Percentiles rank a stretch among this genome's conserved stretches.
Conservation (phyloP, 192 early-diverging fungal genomes). For the Dissophora globulifera region DNA sequence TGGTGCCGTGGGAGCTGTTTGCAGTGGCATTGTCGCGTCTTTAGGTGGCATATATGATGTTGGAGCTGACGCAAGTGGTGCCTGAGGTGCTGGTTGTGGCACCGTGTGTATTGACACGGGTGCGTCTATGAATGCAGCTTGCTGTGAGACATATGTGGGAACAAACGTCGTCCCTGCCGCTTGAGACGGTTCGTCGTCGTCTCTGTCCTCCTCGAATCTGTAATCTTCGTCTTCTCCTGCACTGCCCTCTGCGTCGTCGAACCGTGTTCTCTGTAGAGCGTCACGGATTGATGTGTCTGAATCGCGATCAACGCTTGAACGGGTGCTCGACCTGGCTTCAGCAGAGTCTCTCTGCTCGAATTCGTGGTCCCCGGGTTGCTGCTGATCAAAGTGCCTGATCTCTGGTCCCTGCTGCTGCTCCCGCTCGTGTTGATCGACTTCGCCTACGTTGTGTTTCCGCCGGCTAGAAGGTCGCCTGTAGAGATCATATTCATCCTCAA, state of each 20-base stretch:
- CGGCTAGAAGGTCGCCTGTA: conserved; percentile 32
- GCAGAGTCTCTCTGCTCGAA: not conserved
- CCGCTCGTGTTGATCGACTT: not conserved
- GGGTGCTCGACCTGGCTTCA: conserved; percentile 11
- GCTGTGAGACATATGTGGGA: no score
- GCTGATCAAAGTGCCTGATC: no score
- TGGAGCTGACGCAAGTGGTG: no score
- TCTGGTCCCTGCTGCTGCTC: not conserved
- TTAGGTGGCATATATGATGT: no score
- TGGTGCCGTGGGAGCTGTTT: no score
- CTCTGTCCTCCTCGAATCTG: conserved; percentile 1
- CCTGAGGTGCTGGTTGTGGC: no score
- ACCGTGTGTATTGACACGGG: no score
- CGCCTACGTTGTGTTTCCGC: conserved; percentile 1
- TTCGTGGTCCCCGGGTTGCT: no score
- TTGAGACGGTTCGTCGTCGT: not conserved
- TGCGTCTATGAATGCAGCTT: no score
- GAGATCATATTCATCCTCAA: conserved; percentile 33
- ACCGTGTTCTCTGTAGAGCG: conserved; percentile 25
- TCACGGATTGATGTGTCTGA: conserved; percentile 37
- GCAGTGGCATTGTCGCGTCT: no score
- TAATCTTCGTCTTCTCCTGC: conserved; percentile 7
- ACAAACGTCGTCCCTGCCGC: not conserved
- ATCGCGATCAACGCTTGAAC: conserved; percentile 39
- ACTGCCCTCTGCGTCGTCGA: conserved; percentile 13